Evolutionary conservation across 805 yeast species (phyloP).

Genomic region (Helenozyma rhizophorensis): DNA sequence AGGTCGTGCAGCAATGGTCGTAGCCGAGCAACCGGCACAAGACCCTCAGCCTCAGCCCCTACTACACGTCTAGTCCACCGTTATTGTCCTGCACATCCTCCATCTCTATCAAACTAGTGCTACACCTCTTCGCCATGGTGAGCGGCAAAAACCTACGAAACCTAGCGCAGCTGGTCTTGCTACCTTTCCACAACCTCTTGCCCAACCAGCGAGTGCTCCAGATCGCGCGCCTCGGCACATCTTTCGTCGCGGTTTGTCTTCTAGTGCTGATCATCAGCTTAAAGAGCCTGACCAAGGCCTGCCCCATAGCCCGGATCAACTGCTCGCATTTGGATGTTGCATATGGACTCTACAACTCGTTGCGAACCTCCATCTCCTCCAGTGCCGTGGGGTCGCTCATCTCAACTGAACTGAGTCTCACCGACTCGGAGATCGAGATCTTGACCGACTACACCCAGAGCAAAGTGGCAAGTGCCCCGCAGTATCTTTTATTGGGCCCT

Average conservation of each 20-base stretch:
- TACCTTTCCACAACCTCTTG: constrained; percentile 25
- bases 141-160: too few species aligned
- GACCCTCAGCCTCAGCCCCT: too few species aligned
- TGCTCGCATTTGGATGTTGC: constrained; percentile 53
- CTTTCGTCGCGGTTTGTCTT: constrained; percentile 8
- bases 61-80: too few species aligned
- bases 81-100: too few species aligned
- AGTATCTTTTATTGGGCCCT: constrained; percentile 29
- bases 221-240: constrained; percentile 19
- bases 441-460: constrained; percentile 42
- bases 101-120: too few species aligned
- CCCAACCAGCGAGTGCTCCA: constrained; percentile 23
- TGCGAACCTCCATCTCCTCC: constrained; percentile 15
- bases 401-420: constrained; percentile 31
- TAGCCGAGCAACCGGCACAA: too few species aligned
- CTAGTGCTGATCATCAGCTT: constrained; percentile 4
- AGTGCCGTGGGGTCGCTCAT: constrained; percentile 11
- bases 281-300: constrained; percentile 2
- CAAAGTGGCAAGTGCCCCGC: constrained; percentile 47
- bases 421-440: constrained; percentile 46
- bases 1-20: too few species aligned
- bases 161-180: too few species aligned
- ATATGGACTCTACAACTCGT: constrained; percentile 44
- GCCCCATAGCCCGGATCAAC: constrained; percentile 37
- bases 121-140: too few species aligned